Evolutionary conservation across 768 basidiomycete genomes (phyloP).

Genomic region (Gelatoporia subvermispora): DNA sequence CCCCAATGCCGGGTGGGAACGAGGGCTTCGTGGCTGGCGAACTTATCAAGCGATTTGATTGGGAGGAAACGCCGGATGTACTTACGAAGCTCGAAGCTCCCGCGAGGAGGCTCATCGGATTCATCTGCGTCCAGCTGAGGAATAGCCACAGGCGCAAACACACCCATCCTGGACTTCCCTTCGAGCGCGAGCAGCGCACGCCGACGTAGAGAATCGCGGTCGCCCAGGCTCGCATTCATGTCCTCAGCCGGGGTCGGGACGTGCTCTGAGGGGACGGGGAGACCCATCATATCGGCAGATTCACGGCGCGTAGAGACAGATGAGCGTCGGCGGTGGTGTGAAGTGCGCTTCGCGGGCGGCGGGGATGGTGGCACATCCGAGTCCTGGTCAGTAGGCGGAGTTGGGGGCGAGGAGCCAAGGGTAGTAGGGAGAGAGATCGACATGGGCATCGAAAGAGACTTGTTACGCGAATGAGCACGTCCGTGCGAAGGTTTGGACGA

Average conservation of each 20-base stretch:
- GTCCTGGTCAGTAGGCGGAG: constrained; percentile 32
- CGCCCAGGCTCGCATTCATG: constrained; percentile 63
- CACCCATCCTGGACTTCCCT: constrained; percentile 64
- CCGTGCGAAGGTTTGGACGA: constrained; percentile 46
- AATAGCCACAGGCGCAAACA: constrained; percentile 76
- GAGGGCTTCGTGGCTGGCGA: constrained; percentile 56
- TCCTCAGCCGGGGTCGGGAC: constrained; percentile 57
- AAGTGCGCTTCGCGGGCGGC: constrained; percentile 51
- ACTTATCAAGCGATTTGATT: constrained; percentile 68
- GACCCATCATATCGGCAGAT: constrained; percentile 88
- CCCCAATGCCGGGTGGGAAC: constrained; percentile 44
- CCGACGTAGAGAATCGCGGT: constrained; percentile 75
- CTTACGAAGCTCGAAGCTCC: constrained; percentile 65
- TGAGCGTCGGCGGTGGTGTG: constrained; percentile 81
- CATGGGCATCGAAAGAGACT: constrained; percentile 36
- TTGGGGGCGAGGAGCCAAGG: constrained; percentile 29
- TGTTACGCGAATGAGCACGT: constrained; percentile 71
- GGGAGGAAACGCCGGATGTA: no score
- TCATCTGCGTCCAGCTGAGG: constrained; percentile 56
- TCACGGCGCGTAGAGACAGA: constrained; percentile 88
- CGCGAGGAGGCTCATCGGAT: constrained; percentile 48
- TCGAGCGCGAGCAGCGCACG: constrained; percentile 85
- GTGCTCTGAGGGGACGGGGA: constrained; percentile 51
- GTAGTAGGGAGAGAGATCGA: constrained; percentile 26
- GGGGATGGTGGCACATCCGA: constrained; percentile 25